Base-by-base conservation (phyloP, 495 filamentous ascomycete species). In the Tetracladium setigerum region DNA sequence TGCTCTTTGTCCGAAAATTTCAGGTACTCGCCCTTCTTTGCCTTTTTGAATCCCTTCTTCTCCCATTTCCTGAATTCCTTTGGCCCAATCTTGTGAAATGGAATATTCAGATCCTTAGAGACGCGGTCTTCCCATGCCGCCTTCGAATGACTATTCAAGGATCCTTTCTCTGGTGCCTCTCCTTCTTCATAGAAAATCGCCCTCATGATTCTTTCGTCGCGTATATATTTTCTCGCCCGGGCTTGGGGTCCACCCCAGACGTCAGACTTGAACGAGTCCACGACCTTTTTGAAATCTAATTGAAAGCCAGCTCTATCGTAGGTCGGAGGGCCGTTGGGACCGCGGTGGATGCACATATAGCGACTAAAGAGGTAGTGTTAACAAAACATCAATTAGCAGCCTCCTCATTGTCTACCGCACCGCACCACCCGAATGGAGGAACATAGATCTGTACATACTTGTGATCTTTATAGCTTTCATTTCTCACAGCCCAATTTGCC, bases 271-370 rank as follows among this genome's bases (percentile, higher is more conserved):
- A 54, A 54, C 56, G 43, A 59, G 0, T 52, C 38, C 8, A 53
- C 51, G 9, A 62, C 59, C 32, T 58, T 59, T 0, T 56, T 30
- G 40, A 53, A 65, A 33, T 66, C 61, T 22, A 66, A 46, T 44
- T 59, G 53, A 31, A 63, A 66, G 6, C 64, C 64, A 1, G 54
- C 44, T 34, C 48, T 37, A 16, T 68, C 62, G 43, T 63, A 67
- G 10, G 58, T 66, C 0, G 61, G 62, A 15, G 52, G 51, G 5
- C 62, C 58, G 1, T 47, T 18, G 13, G 49, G 56, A 5, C 56
- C 60, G 17, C 54, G 56, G 8, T 47, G 9, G 35, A 44, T 46
- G 17, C 57, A 63, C 11, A 58, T 33, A n/a, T 60, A 1, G 9
- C 54, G 33, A 16, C 44, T 41, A 35, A 52, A 49, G 22, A 47